These are phyloP conservation scores for Pugionium cornutum DNA, from an alignment of 345 rosid genomes.

Conservation along the genomic window DNA sequence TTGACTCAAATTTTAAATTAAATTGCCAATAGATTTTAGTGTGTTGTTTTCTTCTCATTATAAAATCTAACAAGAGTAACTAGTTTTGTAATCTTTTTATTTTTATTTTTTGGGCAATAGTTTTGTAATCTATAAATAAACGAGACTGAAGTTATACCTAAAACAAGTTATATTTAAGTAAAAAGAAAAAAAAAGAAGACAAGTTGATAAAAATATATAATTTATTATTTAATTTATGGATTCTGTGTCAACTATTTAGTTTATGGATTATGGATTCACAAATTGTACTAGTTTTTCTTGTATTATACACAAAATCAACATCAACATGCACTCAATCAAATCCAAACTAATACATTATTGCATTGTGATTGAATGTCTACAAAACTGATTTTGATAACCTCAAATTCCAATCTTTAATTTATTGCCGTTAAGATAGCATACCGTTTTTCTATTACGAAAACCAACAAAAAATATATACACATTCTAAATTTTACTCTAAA, in stretches of 20 bases:
- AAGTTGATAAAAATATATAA: too few relatives aligned
- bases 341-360: background rate
- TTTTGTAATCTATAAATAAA: too few relatives aligned
- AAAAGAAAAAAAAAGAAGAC: too few relatives aligned
- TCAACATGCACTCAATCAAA: background rate
- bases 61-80: constrained; percentile 10
- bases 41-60: background rate
- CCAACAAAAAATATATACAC: background rate
- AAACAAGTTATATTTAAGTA: too few relatives aligned
- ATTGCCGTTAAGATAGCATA: background rate
- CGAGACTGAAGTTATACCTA: too few relatives aligned
- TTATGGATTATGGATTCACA: too few relatives aligned
- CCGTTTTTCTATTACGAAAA: background rate
- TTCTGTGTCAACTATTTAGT: background rate
- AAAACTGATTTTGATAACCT: background rate
- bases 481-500: background rate
- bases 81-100: background rate
- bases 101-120: too few relatives aligned
- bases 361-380: background rate
- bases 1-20: too few relatives aligned
- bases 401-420: background rate
- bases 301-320: too few relatives aligned
- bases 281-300: too few relatives aligned
- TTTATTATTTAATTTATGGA: background rate
- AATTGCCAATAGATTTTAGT: too few relatives aligned